These are phyloP conservation scores for Roridomyces roridus DNA, from an alignment of 768 basidiomycete genomes.

Conservation along the genomic window DNA sequence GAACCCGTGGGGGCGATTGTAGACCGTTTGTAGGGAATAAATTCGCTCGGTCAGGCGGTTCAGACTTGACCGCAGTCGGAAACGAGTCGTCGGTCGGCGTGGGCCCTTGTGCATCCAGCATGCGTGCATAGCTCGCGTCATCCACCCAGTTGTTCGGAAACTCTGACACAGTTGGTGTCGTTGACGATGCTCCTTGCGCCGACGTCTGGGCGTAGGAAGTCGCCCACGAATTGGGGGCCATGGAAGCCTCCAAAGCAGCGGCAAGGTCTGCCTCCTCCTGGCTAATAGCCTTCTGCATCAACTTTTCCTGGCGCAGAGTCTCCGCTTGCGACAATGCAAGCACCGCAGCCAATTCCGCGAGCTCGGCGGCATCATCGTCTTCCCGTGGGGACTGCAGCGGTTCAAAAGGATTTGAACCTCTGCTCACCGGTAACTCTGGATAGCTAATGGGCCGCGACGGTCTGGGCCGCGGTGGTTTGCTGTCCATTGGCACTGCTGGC, in stretches of 20 bases:
- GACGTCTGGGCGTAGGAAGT: slow-evolving; percentile 21
- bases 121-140: slow-evolving; percentile 21
- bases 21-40: background rate
- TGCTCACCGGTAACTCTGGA: slow-evolving; percentile 5
- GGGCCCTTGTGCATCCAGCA: slow-evolving; percentile 17
- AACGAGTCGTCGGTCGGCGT: slow-evolving; percentile 22
- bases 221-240: slow-evolving; percentile 22
- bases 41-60: slow-evolving; percentile 1
- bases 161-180: background rate
- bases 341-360: slow-evolving; percentile 44
- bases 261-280: slow-evolving; percentile 74
- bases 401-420: too few species aligned
- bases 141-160: slow-evolving; percentile 17
- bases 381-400: slow-evolving; percentile 14
- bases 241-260: slow-evolving; percentile 64
- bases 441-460: slow-evolving; percentile 20
- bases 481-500: slow-evolving; percentile 39
- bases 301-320: slow-evolving; percentile 26
- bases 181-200: slow-evolving; percentile 30
- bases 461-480: slow-evolving; percentile 35
- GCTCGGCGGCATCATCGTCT: slow-evolving; percentile 41
- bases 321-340: slow-evolving; percentile 58
- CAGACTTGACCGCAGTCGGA: slow-evolving; percentile 1
- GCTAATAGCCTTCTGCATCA: slow-evolving; percentile 39
- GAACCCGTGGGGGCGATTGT: slow-evolving; percentile 1